Evolutionary conservation across 768 basidiomycete species (phyloP).

Genomic region (Filobasidium floriforme): DNA sequence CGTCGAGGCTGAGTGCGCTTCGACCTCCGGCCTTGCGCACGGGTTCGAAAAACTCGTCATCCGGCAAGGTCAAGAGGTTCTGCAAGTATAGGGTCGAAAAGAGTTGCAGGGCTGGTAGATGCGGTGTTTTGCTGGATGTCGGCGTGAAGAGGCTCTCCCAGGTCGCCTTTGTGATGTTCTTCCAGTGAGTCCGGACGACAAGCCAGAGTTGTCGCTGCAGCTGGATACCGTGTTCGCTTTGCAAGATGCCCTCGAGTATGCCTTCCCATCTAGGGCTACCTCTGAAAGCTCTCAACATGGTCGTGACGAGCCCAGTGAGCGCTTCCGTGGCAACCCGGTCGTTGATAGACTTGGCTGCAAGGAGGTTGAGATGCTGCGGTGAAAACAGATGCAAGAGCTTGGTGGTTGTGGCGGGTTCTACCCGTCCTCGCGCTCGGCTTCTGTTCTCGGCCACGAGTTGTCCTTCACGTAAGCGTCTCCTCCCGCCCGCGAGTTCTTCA

Average conservation of each 20-base stretch:
- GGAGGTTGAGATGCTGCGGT: slow-evolving; percentile 13
- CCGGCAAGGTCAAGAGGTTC: slow-evolving; percentile 79
- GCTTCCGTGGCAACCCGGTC: not conserved
- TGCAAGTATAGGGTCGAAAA: slow-evolving; percentile 69
- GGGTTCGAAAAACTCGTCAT: slow-evolving; percentile 85
- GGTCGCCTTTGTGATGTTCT: slow-evolving; percentile 7
- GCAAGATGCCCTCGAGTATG: slow-evolving; percentile 52
- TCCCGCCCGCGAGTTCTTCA: slow-evolving; percentile 6
- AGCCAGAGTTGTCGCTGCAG: slow-evolving; percentile 55
- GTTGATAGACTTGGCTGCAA: not conserved
- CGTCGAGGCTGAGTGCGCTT: slow-evolving; percentile 75
- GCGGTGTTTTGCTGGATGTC: slow-evolving; percentile 20
- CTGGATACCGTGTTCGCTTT: slow-evolving; percentile 27
- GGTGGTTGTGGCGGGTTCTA: slow-evolving; percentile 8
- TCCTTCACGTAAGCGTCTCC: slow-evolving; percentile 8
- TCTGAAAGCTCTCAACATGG: slow-evolving; percentile 53
- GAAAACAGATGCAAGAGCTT: slow-evolving; percentile 12
- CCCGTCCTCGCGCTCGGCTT: slow-evolving; percentile 9
- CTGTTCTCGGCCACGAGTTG: not conserved
- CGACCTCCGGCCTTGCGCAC: slow-evolving; percentile 6
- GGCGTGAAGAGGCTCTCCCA: slow-evolving; percentile 13
- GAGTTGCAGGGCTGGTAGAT: not conserved
- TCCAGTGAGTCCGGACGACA: slow-evolving; percentile 44
- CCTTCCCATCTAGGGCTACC: slow-evolving; percentile 56
- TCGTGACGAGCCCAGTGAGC: slow-evolving; percentile 56